Evolutionary conservation across 306 rosid genomes (phyloP), one percentile per base, ranked within the genome.

Genomic region (Ormosia semicastrata): DNA sequence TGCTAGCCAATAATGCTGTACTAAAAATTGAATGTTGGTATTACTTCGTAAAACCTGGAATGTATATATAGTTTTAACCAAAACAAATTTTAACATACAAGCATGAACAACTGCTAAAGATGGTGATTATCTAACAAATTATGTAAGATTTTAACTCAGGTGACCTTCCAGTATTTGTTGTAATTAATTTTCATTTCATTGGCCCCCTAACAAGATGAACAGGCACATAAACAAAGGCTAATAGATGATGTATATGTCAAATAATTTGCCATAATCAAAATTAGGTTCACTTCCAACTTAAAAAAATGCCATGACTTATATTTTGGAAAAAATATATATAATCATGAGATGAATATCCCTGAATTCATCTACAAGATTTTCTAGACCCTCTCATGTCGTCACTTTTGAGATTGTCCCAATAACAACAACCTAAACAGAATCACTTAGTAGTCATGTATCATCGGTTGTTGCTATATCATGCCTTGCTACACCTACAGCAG

Each of bases 1-100:
- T 76, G 59, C 64, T 73, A 66, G 67, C 88, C 85, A 84, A 81
- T 67, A 58, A 83, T 68, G 49, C 85, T 84, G 87, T 8, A 75
- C 39, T 47, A 8, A 76, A 85, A 87, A 67, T 10, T 75, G 39
- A 82, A 50, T 66, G 66, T 68, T 5, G 3, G 43, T 44, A 72
- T 88, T 29, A 66, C 14, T 75, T 62, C 41, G 14, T 57, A 73
- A 43, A 65, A 77, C 6, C 58, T 41, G 14, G 63, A 40, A 11
- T 44, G 29, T 30, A 10, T 7, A 29, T 2, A 14, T 18, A 52
- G 10, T 34, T 71, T 70, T 54, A 68, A 39, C 54, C 56, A 36
- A 33, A 41, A 17, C 7, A 76, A 53, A 60, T 46, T 37, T 32
- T 24, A 56, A 73, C 52, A 41, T 37, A 59, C 24, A 39, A 49